Evolutionary conservation across 2,329 filamentous ascomycete species (phyloP).

Genomic region (Fusarium bulbicola): DNA sequence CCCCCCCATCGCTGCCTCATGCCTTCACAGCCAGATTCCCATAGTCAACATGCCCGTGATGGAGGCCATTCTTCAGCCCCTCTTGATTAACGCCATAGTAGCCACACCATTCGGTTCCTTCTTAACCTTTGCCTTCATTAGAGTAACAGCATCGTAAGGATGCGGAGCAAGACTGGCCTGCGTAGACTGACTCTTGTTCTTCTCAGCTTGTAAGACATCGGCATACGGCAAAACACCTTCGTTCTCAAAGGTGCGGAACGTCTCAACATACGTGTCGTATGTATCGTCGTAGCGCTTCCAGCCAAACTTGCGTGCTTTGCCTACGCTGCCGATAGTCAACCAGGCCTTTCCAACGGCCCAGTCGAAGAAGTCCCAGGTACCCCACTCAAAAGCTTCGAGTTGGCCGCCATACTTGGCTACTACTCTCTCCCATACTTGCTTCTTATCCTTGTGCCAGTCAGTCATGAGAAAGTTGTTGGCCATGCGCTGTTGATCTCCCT

Average conservation of each 20-base stretch:
- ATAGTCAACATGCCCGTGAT: neutral
- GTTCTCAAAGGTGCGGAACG: constrained; percentile 30
- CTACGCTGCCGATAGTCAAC: constrained; percentile 17
- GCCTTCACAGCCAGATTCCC: neutral
- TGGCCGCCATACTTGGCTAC: constrained; percentile 26
- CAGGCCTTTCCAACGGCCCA: constrained; percentile 33
- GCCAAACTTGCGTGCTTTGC: constrained; percentile 32
- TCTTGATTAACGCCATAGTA: neutral
- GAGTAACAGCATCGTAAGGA: constrained; percentile 11
- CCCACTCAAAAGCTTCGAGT: constrained; percentile 26
- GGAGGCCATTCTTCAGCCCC: neutral
- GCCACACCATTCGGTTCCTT: neutral
- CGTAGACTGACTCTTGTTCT: neutral
- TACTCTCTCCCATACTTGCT: constrained; percentile 24
- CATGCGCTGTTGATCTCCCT: constrained; percentile 25
- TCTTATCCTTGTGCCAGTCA: constrained; percentile 30
- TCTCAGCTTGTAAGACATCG: neutral
- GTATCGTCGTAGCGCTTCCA: constrained; percentile 31
- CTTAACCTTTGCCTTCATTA: neutral
- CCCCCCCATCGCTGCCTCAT: neutral
- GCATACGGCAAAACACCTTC: constrained; percentile 21
- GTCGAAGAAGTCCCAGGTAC: constrained; percentile 34
- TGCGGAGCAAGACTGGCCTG: constrained; percentile 1
- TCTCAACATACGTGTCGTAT: constrained; percentile 27
- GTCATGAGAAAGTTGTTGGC: constrained; percentile 26